Evolutionary conservation across 345 rosid species (phyloP).

Genomic region (Cardamine chenopodiifolia): DNA sequence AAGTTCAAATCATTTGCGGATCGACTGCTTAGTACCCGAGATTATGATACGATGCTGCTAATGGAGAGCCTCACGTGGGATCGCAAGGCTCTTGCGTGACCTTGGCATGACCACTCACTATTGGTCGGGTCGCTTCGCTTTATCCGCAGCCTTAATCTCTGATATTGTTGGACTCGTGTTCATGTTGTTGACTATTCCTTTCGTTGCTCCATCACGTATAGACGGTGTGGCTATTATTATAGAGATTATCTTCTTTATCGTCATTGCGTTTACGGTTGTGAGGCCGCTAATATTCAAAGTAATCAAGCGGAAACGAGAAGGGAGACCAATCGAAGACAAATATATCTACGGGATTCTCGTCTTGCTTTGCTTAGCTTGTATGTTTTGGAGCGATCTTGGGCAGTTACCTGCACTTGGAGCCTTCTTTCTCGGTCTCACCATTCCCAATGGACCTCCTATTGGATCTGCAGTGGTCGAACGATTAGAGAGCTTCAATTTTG

Average conservation of each 20-base stretch:
- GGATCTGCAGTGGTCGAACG: slow-evolving; percentile 49
- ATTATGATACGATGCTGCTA: slow-evolving; percentile 9
- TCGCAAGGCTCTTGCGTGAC: slow-evolving; percentile 54
- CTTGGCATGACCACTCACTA: slow-evolving; percentile 53
- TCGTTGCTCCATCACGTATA: accelerated
- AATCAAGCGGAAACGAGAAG: slow-evolving; percentile 38
- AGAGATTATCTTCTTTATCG: not conserved
- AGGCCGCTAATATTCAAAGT: slow-evolving; percentile 35
- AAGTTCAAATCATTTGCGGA: not conserved
- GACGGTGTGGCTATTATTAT: not conserved
- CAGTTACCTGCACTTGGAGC: slow-evolving; percentile 48
- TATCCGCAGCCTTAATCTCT: slow-evolving; percentile 48
- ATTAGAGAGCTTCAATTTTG: slow-evolving; percentile 45
- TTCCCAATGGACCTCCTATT: slow-evolving; percentile 60
- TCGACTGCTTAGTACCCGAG: not conserved
- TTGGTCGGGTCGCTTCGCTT: slow-evolving; percentile 51
- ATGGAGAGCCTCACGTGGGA: slow-evolving; percentile 46
- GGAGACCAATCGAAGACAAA: slow-evolving; percentile 42
- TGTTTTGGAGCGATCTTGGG: not conserved
- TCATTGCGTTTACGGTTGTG: not conserved
- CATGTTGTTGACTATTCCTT: not conserved
- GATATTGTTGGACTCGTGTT: slow-evolving; percentile 26
- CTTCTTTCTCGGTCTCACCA: slow-evolving; percentile 45
- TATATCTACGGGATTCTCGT: slow-evolving; percentile 36
- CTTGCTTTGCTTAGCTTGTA: slow-evolving; percentile 32